These are phyloP conservation scores for Hygrocybe punicea DNA, from an alignment of 768 basidiomycete species.

Conservation along the genomic window DNA sequence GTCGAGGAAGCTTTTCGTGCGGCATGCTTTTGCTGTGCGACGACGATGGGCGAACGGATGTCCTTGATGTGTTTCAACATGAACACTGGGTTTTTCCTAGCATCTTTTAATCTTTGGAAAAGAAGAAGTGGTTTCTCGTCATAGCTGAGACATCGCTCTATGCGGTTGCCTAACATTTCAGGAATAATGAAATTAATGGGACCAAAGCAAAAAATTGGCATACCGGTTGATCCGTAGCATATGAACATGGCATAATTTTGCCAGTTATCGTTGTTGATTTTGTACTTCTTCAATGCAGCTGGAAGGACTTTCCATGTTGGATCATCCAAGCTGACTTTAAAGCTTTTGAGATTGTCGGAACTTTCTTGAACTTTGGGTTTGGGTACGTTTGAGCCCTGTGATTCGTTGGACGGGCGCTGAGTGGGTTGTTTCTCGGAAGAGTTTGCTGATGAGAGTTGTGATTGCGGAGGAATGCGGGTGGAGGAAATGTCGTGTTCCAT, in stretches of 20 bases:
- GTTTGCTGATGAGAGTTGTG: conserved; percentile 13
- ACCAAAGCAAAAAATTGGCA: conserved; percentile 17
- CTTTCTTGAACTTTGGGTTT: conserved; percentile 63
- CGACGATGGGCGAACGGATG: conserved; percentile 94
- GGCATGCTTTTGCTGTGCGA: conserved; percentile 95
- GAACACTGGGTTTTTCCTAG: conserved; percentile 97
- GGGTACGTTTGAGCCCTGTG: conserved; percentile 32
- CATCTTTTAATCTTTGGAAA: conserved; percentile 96
- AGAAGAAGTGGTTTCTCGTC: conserved; percentile 96
- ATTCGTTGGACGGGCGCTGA: conserved; percentile 28
- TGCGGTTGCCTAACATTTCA: conserved; percentile 53
- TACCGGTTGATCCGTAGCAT: conserved; percentile 91
- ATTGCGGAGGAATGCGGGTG: conserved; percentile 29
- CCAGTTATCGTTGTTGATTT: conserved; percentile 98
- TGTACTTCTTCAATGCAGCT: conserved; percentile 97
- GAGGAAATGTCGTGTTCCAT: conserved; percentile 64
- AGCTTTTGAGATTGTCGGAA: conserved; percentile 80
- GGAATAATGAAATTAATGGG: background rate
- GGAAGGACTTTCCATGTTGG: conserved; percentile 99
- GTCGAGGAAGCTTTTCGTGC: conserved; percentile 72
- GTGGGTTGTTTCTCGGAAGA: conserved; percentile 16
- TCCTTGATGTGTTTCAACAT: conserved; percentile 98
- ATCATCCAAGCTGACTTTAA: conserved; percentile 96
- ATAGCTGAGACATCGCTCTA: conserved; percentile 93
- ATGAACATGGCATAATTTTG: conserved; percentile 99